A percentile compares a stretch with the other conserved stretches of the same genome.
Conservation (phyloP, 2,329 filamentous ascomycete genomes). For the Helminthosporium solani region DNA sequence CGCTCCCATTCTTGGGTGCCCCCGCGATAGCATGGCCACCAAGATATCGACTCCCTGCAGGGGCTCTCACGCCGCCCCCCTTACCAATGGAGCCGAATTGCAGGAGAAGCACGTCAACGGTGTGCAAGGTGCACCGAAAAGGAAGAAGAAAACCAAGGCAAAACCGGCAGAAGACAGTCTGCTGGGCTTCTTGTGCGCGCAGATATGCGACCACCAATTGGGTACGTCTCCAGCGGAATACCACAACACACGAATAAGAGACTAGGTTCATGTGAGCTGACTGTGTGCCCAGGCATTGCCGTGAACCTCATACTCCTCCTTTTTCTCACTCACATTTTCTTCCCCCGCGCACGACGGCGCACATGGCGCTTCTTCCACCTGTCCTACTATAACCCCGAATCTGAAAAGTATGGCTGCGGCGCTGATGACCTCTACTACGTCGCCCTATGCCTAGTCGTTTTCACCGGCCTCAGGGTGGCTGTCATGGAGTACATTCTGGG, state of each 20-base stretch:
- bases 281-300: conserved; percentile 64
- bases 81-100: conserved; percentile 2
- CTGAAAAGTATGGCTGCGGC: conserved; percentile 72
- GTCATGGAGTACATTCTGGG: conserved; percentile 84
- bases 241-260: no score
- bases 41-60: conserved; percentile 6
- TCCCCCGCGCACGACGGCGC: conserved; percentile 74
- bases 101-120: conserved; percentile 13
- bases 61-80: conserved; percentile 3
- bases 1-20: not conserved
- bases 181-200: conserved; percentile 61
- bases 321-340: conserved; percentile 76
- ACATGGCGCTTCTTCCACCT: conserved; percentile 88
- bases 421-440: conserved; percentile 79
- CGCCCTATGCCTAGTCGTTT: conserved; percentile 74
- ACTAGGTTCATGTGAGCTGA: conserved; percentile 14
- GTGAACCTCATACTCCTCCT: conserved; percentile 83
- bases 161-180: conserved; percentile 65
- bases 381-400: conserved; percentile 73
- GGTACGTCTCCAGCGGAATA: conserved; percentile 62
- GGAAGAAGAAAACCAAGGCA: conserved; percentile 33
- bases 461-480: conserved; percentile 81
- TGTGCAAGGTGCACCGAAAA: conserved; percentile 6
- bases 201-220: conserved; percentile 77
- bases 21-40: conserved; percentile 7